These are phyloP conservation scores for Mycocentrospora acerina DNA, from an alignment of 2,329 filamentous ascomycete genomes.

Conservation along the genomic window DNA sequence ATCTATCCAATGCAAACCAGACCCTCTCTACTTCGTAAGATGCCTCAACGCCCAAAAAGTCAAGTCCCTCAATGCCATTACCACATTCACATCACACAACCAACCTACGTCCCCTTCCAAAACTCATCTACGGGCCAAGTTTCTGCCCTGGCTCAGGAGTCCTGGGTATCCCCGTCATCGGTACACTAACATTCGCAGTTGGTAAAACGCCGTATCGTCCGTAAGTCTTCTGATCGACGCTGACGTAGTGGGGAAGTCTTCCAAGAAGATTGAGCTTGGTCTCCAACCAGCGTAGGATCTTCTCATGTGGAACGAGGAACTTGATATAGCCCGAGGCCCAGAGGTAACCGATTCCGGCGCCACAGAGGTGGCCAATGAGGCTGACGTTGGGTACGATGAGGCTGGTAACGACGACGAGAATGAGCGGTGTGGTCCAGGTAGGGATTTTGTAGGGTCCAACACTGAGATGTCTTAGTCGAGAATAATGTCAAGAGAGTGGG, in stretches of 20 bases:
- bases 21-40: not conserved
- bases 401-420: conserved; percentile 71
- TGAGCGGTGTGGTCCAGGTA: conserved; percentile 87
- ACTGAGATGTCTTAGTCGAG: conserved; percentile 33
- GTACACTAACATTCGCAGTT: conserved; percentile 17
- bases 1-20: not conserved
- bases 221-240: conserved; percentile 93
- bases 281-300: conserved; percentile 84
- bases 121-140: conserved; percentile 24
- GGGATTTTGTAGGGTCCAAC: conserved; percentile 71
- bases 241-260: conserved; percentile 86
- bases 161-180: conserved; percentile 23
- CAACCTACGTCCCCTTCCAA: not conserved
- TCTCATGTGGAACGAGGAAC: conserved; percentile 86
- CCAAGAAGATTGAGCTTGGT: conserved; percentile 82
- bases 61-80: conserved; percentile 2
- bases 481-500: conserved; percentile 42
- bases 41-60: not conserved
- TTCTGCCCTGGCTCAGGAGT: conserved; percentile 35
- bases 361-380: conserved; percentile 83
- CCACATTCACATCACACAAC: conserved; percentile 5
- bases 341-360: conserved; percentile 79
- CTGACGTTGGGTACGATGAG: conserved; percentile 80
- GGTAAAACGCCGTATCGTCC: conserved; percentile 89
- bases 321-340: conserved; percentile 89